Percentiles rank a stretch among this genome's conserved stretches.
These are phyloP conservation scores for Debaryomycetaceae sp. DNA, from an alignment of 1,139 yeast genomes.

Conservation along the genomic window DNA sequence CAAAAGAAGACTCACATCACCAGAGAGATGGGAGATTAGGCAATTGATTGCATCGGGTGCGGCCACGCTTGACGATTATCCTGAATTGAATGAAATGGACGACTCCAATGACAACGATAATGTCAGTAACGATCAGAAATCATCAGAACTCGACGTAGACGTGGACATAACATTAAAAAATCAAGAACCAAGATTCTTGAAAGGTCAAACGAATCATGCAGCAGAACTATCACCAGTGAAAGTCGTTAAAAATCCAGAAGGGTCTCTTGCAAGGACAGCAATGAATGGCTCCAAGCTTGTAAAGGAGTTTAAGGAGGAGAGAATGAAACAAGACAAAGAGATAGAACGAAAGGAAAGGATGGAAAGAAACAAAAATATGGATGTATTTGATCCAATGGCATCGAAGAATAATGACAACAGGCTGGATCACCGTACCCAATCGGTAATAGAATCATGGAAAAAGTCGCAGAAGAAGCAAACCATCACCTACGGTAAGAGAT, in stretches of 20 bases:
- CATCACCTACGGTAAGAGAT: conserved; percentile 52
- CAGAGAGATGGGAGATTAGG: conserved; percentile 87
- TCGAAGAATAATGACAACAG: conserved; percentile 5
- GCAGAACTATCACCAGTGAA: conserved; percentile 49
- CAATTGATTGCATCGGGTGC: conserved; percentile 83
- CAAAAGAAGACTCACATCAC: conserved; percentile 63
- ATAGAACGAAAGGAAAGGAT: conserved; percentile 30
- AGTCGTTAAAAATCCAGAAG: conserved; percentile 70
- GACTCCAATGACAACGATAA: conserved; percentile 29
- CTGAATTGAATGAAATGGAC: conserved; percentile 50
- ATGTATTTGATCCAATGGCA: conserved; percentile 42
- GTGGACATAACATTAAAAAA: conserved; percentile 72
- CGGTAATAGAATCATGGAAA: conserved; percentile 48
- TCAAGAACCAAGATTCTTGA: conserved; percentile 68
- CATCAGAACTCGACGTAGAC: conserved; percentile 39
- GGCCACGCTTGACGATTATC: conserved; percentile 64
- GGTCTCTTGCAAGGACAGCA: conserved; percentile 75
- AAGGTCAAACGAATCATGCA: conserved; percentile 48
- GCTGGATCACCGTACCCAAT: conserved; percentile 10
- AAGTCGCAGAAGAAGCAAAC: conserved; percentile 36
- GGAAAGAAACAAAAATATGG: conserved; percentile 19
- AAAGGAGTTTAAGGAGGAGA: conserved; percentile 60
- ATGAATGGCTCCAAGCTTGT: conserved; percentile 71
- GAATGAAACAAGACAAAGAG: conserved; percentile 48
- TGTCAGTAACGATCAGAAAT: conserved; percentile 23